Evolutionary conservation across 345 rosid species (phyloP).

Genomic region (Gossypium australe): DNA sequence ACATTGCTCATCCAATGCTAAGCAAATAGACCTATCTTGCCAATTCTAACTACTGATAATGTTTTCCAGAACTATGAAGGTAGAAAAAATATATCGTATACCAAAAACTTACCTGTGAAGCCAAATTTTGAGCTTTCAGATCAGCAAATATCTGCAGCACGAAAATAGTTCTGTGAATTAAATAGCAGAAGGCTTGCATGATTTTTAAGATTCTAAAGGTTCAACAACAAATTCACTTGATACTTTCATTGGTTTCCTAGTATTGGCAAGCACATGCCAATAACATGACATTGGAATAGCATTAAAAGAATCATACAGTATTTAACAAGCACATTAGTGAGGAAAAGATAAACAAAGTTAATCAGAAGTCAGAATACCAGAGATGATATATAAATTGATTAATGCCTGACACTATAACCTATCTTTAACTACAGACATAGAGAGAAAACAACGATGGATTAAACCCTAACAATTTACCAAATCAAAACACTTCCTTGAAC

Average conservation of each 20-base stretch:
- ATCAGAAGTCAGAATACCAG: too few relatives aligned
- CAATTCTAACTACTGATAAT: neutral
- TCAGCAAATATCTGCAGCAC: conserved; percentile 74
- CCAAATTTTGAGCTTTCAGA: conserved; percentile 81
- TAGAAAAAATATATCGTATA: neutral
- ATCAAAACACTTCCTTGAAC: too few relatives aligned
- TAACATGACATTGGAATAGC: too few relatives aligned
- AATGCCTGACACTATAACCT: too few relatives aligned
- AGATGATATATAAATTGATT: too few relatives aligned
- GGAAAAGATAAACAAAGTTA: too few relatives aligned
- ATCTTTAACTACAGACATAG: too few relatives aligned
- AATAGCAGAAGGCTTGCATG: neutral
- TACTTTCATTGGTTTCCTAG: neutral
- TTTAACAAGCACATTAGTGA: too few relatives aligned
- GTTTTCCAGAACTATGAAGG: neutral
- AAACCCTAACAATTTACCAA: too few relatives aligned
- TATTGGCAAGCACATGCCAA: too few relatives aligned
- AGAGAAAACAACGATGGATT: too few relatives aligned
- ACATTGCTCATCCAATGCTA: neutral
- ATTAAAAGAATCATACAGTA: too few relatives aligned
- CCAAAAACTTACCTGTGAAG: conserved; percentile 67
- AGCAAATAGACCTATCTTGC: neutral
- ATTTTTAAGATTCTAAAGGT: neutral
- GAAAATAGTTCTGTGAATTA: conserved; percentile 7
- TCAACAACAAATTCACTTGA: neutral